Evolutionary conservation across 176 grass and related monocot genomes (phyloP).

Genomic region (Rhynchospora pubera): DNA sequence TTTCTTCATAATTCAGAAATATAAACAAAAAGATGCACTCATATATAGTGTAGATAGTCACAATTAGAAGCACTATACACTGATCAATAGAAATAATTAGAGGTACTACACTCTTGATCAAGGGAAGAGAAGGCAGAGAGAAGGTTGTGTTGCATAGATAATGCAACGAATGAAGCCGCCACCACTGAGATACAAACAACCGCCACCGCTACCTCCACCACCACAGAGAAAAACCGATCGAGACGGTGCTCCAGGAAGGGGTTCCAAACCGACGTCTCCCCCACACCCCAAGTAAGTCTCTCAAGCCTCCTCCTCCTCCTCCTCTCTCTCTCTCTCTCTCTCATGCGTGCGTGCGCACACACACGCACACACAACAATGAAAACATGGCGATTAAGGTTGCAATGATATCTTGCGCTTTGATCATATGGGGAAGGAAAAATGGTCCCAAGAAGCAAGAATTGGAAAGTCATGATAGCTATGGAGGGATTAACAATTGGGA

Average conservation of each 20-base stretch:
- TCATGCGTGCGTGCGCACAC: no score
- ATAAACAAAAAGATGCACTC: background rate
- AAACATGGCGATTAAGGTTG: background rate
- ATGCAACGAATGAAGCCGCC: background rate
- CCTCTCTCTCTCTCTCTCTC: background rate
- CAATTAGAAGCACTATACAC: background rate
- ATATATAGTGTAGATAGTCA: background rate
- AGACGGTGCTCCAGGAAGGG: background rate
- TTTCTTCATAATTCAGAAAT: background rate
- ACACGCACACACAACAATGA: background rate
- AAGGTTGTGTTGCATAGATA: background rate
- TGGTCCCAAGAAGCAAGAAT: background rate
- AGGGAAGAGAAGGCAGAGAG: background rate
- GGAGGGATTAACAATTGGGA: background rate
- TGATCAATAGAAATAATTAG: background rate
- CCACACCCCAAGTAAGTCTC: slow-evolving; percentile 21
- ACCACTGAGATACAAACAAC: background rate
- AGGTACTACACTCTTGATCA: background rate
- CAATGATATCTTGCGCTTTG: background rate
- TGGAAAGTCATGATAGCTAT: background rate
- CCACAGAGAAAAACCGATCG: slow-evolving; percentile 10
- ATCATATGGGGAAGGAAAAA: background rate
- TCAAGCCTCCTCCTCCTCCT: background rate
- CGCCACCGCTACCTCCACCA: background rate
- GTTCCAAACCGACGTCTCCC: slow-evolving; percentile 31